Evolutionary conservation across 371 early-diverging fungal genomes (phyloP), one percentile per base, ranked within the genome.

Genomic region (Thermomucor indicae-seudaticae): DNA sequence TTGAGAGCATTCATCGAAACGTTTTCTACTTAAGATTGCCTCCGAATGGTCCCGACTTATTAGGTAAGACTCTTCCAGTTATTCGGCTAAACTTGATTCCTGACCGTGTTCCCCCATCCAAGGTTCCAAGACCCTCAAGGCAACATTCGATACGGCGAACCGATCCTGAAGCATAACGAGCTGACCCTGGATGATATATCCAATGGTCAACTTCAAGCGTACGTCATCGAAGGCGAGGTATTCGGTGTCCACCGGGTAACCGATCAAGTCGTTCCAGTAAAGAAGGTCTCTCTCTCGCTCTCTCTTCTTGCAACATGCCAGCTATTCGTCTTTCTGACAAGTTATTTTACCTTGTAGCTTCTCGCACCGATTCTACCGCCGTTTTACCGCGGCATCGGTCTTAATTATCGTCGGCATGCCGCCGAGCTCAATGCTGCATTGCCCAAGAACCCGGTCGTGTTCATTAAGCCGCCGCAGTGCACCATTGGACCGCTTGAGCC

Each of bases 331-430:
- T 29, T 7, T n/a, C 10, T 8, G 16, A 51, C 16, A 48, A 20
- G 16, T 14, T 14, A 5, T 10, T 14, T 37, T 37, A 8, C 24
- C 23, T 8, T 35, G 10, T 31, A 66, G 64, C 53, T 81, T 7
- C 62, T 81, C 3, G 60, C 81, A 1, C 81, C 81, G 3, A 28
- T 81, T 22, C 43, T 57, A 5, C 58, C 59, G 12, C 43, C 55
- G 4, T 53, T 66, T 31, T 70, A 78, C 52, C 65, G 75, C 20
- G 73, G 84, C 38, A 79, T 84, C 32, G 84, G 84, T 1, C 59
- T 84, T 20, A 84, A 84, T 52, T 84, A 84, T 57, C 59, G 58
- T 2, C 60, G 64, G 25, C 84, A 84, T 55, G 84, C 84, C 1
- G 61, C 53, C 7, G 81, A 80, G 43, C 70, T 71, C 23, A 73